Conservation (phyloP, 2,329 filamentous ascomycete genomes). For the Penicillium sp. region DNA sequence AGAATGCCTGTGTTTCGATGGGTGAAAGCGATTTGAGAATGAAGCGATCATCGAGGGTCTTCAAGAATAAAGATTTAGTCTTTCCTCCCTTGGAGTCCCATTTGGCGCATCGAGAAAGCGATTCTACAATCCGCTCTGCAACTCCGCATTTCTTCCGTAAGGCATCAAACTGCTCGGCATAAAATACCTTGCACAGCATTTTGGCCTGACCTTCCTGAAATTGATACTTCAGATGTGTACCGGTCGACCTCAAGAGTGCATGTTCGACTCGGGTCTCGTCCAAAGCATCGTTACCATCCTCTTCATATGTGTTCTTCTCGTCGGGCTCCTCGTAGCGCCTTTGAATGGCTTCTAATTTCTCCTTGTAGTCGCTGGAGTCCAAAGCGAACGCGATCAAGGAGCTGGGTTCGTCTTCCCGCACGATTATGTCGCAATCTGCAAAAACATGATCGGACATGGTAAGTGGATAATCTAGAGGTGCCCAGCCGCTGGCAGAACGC, state of each 20-base stretch:
- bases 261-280: constrained; percentile 71
- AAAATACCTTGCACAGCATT: constrained; percentile 97
- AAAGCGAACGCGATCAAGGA: constrained; percentile 90
- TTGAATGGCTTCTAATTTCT: constrained; percentile 58
- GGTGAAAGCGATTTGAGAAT: constrained; percentile 85
- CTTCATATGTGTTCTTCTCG: constrained; percentile 18
- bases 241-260: constrained; percentile 71
- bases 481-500: constrained; percentile 89
- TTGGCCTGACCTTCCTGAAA: constrained; percentile 88
- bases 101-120: constrained; percentile 85
- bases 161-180: constrained; percentile 94
- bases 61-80: constrained; percentile 92
- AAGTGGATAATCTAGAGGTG: constrained; percentile 82
- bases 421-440: constrained; percentile 91
- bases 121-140: constrained; percentile 87
- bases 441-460: constrained; percentile 86
- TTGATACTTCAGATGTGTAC: constrained; percentile 90
- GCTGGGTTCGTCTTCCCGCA: constrained; percentile 92
- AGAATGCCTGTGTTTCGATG: constrained; percentile 85
- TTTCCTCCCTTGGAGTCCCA: constrained; percentile 98
- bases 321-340: constrained; percentile 27
- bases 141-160: constrained; percentile 86
- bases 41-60: constrained; percentile 88
- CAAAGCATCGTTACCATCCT: constrained; percentile 35
- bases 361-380: constrained; percentile 75